These are phyloP conservation scores for Komagataella kurtzmanii DNA, from an alignment of 805 yeast species.

Conservation along the genomic window DNA sequence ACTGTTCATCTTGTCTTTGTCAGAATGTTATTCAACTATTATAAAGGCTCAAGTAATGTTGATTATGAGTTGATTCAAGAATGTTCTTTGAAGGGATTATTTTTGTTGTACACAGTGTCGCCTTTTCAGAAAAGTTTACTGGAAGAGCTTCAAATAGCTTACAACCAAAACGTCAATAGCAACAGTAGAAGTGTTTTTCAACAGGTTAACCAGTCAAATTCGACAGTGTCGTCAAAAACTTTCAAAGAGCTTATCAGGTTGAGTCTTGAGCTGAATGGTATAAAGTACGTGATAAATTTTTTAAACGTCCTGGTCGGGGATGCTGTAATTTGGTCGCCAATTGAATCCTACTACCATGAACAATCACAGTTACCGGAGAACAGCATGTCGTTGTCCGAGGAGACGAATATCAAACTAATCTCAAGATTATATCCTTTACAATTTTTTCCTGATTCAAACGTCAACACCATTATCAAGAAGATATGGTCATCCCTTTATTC, in stretches of 20 bases:
- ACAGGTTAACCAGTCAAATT: not conserved
- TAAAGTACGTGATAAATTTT: not conserved
- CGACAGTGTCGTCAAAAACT: not conserved
- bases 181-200: not conserved
- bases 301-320: not conserved
- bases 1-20: not conserved
- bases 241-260: not conserved
- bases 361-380: not conserved
- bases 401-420: constrained; percentile 29
- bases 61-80: not conserved
- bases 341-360: not conserved
- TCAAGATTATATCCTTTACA: constrained; percentile 77
- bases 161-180: not conserved
- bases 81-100: not conserved
- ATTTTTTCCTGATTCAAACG: constrained; percentile 71
- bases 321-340: not conserved
- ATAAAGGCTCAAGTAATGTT: not conserved
- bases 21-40: not conserved
- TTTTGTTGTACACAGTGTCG: not conserved
- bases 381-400: not conserved
- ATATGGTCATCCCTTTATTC: constrained; percentile 68
- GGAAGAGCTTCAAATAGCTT: not conserved
- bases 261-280: not conserved
- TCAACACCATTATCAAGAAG: constrained; percentile 71
- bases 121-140: not conserved